phyloP scores from a whole-genome alignment of 2,329 filamentous ascomycete species.

The Chaetomiaceae sp. region DNA sequence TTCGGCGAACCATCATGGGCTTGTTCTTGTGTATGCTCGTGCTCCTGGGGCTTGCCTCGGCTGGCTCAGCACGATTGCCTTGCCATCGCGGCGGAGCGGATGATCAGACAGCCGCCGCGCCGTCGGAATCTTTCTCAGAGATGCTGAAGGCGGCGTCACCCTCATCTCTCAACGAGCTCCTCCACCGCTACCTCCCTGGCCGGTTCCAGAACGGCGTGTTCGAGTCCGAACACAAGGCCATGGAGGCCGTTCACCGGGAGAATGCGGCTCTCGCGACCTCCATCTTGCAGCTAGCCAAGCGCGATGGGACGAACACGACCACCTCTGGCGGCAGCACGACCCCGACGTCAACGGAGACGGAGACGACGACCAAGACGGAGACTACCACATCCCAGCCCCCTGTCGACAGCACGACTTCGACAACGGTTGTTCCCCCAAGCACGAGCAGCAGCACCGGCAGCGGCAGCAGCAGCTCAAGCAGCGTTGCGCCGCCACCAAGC shows the following conservation, averaged over 20 bases:
- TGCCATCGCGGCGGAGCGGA: slow-evolving; percentile 11
- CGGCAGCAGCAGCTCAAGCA: slow-evolving; percentile 11
- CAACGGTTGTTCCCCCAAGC: not conserved
- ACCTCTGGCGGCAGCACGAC: slow-evolving; percentile 15
- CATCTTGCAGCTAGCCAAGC: slow-evolving; percentile 61
- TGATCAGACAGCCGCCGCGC: slow-evolving; percentile 1
- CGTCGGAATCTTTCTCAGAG: slow-evolving; percentile 13
- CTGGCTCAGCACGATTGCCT: slow-evolving; percentile 3
- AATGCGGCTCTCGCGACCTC: slow-evolving; percentile 59
- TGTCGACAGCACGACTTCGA: slow-evolving; percentile 25
- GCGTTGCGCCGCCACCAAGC: not conserved
- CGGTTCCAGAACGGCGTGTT: slow-evolving; percentile 67
- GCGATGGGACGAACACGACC: slow-evolving; percentile 43
- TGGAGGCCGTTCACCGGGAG: slow-evolving; percentile 58
- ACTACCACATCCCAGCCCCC: slow-evolving; percentile 17
- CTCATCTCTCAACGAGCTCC: slow-evolving; percentile 59
- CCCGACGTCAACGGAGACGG: slow-evolving; percentile 1
- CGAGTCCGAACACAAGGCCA: slow-evolving; percentile 57
- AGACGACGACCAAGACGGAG: not conserved
- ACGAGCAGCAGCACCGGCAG: too few relatives aligned
- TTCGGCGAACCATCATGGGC: slow-evolving; percentile 10
- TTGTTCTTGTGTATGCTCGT: slow-evolving; percentile 16
- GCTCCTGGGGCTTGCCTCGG: slow-evolving; percentile 17
- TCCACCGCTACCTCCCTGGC: slow-evolving; percentile 58
- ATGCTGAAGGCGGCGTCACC: slow-evolving; percentile 53